These are phyloP conservation scores for Hypoxylon sp. DNA, from an alignment of 2,329 filamentous ascomycete species.

Conservation along the genomic window DNA sequence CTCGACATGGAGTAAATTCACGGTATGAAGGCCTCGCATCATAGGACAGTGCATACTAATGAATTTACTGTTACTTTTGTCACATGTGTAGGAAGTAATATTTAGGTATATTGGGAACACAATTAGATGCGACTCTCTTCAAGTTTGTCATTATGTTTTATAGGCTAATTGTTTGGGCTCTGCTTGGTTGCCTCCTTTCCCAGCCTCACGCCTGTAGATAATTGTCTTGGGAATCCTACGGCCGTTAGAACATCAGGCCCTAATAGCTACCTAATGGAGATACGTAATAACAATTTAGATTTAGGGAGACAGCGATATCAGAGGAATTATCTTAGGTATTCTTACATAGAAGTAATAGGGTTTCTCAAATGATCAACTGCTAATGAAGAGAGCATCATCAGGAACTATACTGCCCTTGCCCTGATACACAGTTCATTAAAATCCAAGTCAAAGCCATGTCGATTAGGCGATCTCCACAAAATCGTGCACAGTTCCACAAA, in stretches of 20 bases:
- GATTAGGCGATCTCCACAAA: neutral
- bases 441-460: neutral
- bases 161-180: neutral
- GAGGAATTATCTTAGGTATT: neutral
- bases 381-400: neutral
- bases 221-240: neutral
- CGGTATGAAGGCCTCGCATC: neutral
- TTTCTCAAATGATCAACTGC: neutral
- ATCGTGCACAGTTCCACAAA: neutral
- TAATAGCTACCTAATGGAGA: neutral
- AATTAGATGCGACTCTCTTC: neutral
- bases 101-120: neutral
- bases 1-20: too few species aligned
- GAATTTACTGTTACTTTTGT: too few species aligned
- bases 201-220: neutral
- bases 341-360: neutral
- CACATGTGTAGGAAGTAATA: neutral
- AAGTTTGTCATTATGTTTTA: neutral
- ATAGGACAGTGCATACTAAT: neutral
- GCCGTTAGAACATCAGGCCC: neutral
- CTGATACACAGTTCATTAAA: neutral
- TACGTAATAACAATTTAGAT: neutral
- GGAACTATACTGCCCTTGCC: neutral
- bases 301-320: neutral
- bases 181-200: neutral